Base-by-base conservation (phyloP, 805 yeast genomes). In the Kockiozyma suomiensis region DNA sequence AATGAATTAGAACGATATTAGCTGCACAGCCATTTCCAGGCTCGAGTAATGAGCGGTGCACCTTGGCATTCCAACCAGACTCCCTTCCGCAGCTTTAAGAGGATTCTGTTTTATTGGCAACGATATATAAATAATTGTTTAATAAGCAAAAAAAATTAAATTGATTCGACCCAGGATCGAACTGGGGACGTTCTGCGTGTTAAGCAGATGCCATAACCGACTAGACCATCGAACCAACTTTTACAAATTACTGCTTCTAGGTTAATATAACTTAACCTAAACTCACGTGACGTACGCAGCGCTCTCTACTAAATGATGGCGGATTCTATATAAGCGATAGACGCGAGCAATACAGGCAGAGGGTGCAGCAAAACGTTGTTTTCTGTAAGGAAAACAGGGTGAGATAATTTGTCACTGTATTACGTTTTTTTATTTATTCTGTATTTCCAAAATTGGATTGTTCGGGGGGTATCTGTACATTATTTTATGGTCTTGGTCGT, bases 161-260 rank as follows among this genome's bases (percentile, higher is more conserved):
- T 68, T 91, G 97, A 90, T 87, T 90, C 86, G 88, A 92, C 97
- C 97, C 98, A 92, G 98, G 97, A 90, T 92, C 97, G 97, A 93
- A 92, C 97, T 91, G 97, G 97, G 97, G 97, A 93, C 97, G 92
- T 89, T 89, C 96, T 90, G 97, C 97, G 97, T 92, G 97, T 92
- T 91, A 92, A 90, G 97, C 97, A 91, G 94, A 90, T 89, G 97
- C 96, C 97, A 92, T 91, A 85, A 91, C 97, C 97, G 79, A 92
- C 97, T 91, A 91, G 97, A 91, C 97, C 97, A 91, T 91, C 87
- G 85, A 86, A 85, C 94, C 94, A 75, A 45, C 38, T 30, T 7
- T n/a, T 5, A 8, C 26, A 8, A 17, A 35, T 2, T 42, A 23
- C 8, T 5, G 13, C 10, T 12, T 4, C 38, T 38, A 2, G 55